Conservation (phyloP, 2,329 filamentous ascomycete species). For the Fusarium sp. region DNA sequence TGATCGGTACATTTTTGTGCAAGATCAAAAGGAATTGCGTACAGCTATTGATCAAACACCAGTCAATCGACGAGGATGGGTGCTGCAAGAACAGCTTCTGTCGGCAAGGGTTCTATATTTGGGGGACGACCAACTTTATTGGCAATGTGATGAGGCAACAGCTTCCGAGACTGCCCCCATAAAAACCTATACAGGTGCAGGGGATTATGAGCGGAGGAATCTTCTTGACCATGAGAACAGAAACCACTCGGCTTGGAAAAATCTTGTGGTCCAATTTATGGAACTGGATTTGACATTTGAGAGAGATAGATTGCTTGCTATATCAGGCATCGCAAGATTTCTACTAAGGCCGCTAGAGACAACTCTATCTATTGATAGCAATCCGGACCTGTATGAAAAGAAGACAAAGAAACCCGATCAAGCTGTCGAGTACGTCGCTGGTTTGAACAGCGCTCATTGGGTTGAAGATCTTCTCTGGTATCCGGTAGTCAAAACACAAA, state of each 20-base stretch:
- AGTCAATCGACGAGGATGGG: slow-evolving; percentile 6
- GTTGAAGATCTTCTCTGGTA: not conserved
- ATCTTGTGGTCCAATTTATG: not conserved
- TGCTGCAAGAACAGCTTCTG: slow-evolving; percentile 2
- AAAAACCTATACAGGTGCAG: too few relatives aligned
- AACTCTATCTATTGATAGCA: too few relatives aligned
- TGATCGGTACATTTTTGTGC: not conserved
- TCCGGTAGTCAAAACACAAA: too few relatives aligned
- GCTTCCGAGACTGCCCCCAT: not conserved
- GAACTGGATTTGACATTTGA: not conserved
- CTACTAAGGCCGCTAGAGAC: too few relatives aligned
- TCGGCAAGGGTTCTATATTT: not conserved
- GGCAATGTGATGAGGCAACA: not conserved
- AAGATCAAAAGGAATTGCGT: not conserved
- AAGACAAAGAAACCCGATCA: too few relatives aligned
- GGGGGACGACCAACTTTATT: not conserved
- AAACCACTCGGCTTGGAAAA: too few relatives aligned
- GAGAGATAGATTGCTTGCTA: not conserved
- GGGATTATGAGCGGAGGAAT: not conserved
- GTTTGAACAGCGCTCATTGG: not conserved
- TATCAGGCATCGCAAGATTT: not conserved
- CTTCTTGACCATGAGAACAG: not conserved
- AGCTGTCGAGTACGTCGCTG: too few relatives aligned
- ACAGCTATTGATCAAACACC: not conserved
- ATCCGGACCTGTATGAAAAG: too few relatives aligned